Conservation (phyloP, 23 red algal genomes). For the Gracilaria domingensis region DNA sequence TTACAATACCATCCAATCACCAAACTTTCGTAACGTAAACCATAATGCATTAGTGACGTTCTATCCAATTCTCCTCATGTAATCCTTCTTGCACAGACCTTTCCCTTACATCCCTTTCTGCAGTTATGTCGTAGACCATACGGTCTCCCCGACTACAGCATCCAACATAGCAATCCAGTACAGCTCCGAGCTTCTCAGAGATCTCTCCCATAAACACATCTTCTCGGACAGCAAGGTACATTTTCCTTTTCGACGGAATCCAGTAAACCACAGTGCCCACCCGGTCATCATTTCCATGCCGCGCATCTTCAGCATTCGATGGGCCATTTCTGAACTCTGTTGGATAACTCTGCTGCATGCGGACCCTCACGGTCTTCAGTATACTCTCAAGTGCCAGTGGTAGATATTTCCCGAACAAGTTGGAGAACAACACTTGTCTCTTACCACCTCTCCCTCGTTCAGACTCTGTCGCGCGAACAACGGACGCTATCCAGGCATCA, state of each 20-base stretch:
- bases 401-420: too few relatives aligned
- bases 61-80: neutral
- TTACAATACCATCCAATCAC: neutral
- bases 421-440: too few relatives aligned
- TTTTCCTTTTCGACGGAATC: neutral
- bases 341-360: too few relatives aligned
- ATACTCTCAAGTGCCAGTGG: too few relatives aligned
- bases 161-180: constrained; percentile 9
- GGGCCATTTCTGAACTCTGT: too few relatives aligned
- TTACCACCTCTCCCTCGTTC: too few relatives aligned
- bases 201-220: constrained; percentile 9
- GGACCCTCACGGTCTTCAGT: too few relatives aligned
- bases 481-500: too few relatives aligned
- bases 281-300: too few relatives aligned
- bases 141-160: neutral
- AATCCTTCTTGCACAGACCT: neutral
- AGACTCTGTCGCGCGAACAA: too few relatives aligned
- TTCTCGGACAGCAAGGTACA: neutral
- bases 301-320: too few relatives aligned
- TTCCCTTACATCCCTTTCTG: neutral
- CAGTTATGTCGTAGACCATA: neutral
- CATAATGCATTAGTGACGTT: neutral
- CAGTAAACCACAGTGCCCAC: neutral
- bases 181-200: neutral
- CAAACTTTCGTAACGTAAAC: neutral